Base-by-base conservation (phyloP, 2,329 filamentous ascomycete species). In the Coniochaeta sp. region DNA sequence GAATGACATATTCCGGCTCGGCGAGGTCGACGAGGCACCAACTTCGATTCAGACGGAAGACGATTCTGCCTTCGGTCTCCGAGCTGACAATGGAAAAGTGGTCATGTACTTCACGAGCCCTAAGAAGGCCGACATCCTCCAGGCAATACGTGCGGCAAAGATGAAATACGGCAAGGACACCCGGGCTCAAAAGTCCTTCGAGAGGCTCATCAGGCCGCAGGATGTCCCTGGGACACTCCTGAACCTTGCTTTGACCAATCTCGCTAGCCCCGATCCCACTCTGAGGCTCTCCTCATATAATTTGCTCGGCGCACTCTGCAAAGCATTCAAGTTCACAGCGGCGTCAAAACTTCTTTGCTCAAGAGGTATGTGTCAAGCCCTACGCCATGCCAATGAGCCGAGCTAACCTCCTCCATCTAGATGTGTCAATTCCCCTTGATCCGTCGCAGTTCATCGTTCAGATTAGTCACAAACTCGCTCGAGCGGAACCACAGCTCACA, bases 31-130 rank as follows among this genome's bases (percentile, higher is more conserved):
- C 53, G 84, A 87, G 66, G 80, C 82, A 4, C 76, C 82, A 5
- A 81, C 80, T 3, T 81, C 80, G 2, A 81, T 85, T 51, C 76
- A 82, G 53, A 79, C 78, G 0, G 83, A 86, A 53, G 83, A 87
- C 53, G 82, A 86, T 56, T 81, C 79, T 3, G 79, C 82, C 1
- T 87, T 87, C 63, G 84, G 83, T 1, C 68, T 87, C 26, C 75
- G 83, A 48, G 83, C 83, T 3, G 84, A 87, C 58, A 84, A 82
- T 56, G 84, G 84, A 58, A 86, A 83, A 65, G 82, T 86, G 48
- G 78, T 86, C 50, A 86, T 87, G 82, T 86, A 83, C 61, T 87
- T 87, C 63, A 83, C 82, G 16, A 86, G 83, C 57, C 73, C 81
- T 1, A 81, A 79, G 61, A 85, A 84, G 63, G 62, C 70, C 6